These are phyloP conservation scores for Gautieria morchelliformis DNA, from an alignment of 768 basidiomycete species.

Conservation along the genomic window DNA sequence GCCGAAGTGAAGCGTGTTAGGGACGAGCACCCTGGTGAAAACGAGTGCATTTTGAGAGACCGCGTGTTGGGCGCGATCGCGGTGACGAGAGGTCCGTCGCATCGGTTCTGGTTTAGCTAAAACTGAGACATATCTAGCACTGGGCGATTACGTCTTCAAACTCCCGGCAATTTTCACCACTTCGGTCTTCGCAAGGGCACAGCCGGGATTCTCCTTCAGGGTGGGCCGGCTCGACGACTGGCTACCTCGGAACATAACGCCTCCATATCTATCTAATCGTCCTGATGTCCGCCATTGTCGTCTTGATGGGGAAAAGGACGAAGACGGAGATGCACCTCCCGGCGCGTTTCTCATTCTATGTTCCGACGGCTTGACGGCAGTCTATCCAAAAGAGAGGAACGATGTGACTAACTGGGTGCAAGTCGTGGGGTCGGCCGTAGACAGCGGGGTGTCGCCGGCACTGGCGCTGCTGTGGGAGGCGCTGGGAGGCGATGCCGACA, in stretches of 20 bases:
- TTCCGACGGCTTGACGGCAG: constrained; percentile 59
- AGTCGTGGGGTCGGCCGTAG: constrained; percentile 22
- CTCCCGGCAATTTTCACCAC: constrained; percentile 62
- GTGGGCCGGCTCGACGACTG: constrained; percentile 60
- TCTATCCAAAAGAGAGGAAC: constrained; percentile 34
- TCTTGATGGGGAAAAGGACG: constrained; percentile 20
- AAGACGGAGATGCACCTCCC: constrained; percentile 23
- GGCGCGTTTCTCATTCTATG: constrained; percentile 38
- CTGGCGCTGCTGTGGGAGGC: constrained; percentile 45
- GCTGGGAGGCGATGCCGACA: constrained; percentile 46
- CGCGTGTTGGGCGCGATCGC: constrained; percentile 72
- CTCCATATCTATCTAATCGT: constrained; percentile 56
- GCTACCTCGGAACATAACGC: constrained; percentile 48
- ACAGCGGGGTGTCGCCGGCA: constrained; percentile 38
- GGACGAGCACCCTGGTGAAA: constrained; percentile 58
- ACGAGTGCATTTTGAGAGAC: constrained; percentile 54
- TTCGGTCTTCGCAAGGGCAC: constrained; percentile 55
- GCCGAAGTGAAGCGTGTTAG: constrained; percentile 55
- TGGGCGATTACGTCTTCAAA: constrained; percentile 66
- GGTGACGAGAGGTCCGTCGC: constrained; percentile 56
- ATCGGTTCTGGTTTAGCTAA: constrained; percentile 8
- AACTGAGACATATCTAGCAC: constrained; percentile 29
- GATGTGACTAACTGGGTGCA: constrained; percentile 47
- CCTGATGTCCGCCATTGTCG: constrained; percentile 49
- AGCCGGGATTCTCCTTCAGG: constrained; percentile 27